Evolutionary conservation across 192 early-diverging fungal species (phyloP).

Genomic region (Rhizophagus clarus): DNA sequence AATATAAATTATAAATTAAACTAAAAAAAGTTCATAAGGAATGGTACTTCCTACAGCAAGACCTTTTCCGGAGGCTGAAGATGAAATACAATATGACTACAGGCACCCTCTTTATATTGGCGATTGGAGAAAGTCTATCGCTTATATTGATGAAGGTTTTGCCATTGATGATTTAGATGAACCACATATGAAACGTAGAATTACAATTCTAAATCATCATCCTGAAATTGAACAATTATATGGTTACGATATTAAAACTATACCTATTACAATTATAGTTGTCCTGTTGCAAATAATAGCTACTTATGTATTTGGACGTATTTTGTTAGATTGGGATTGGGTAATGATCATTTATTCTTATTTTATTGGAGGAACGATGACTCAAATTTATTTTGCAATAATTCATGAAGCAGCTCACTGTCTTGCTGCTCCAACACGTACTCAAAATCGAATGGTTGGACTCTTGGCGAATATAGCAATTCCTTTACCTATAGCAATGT

Average conservation of each 20-base stretch:
- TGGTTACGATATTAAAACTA: constrained; percentile 79
- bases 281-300: constrained; percentile 71
- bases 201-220: constrained; percentile 82
- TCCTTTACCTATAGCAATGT: constrained; percentile 75
- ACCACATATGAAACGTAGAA: constrained; percentile 90
- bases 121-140: constrained; percentile 81
- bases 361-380: constrained; percentile 81
- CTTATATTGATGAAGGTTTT: constrained; percentile 69
- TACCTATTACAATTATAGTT: constrained; percentile 67
- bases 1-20: background rate
- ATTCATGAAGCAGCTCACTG: constrained; percentile 95
- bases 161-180: constrained; percentile 90
- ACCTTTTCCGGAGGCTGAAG: constrained; percentile 19
- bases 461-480: constrained; percentile 86
- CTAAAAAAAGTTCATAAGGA: too few species aligned
- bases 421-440: constrained; percentile 71
- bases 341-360: constrained; percentile 69
- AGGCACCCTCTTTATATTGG: constrained; percentile 81
- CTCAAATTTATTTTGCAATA: constrained; percentile 77
- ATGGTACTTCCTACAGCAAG: background rate
- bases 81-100: constrained; percentile 50
- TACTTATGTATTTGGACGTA: constrained; percentile 77
- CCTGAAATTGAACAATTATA: constrained; percentile 89
- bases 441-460: constrained; percentile 81
- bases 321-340: constrained; percentile 66